Percentiles rank a stretch among this genome's conserved stretches.
phyloP scores from a whole-genome alignment of 208 protist species.

The Herpetomonas samuelpessoai region DNA sequence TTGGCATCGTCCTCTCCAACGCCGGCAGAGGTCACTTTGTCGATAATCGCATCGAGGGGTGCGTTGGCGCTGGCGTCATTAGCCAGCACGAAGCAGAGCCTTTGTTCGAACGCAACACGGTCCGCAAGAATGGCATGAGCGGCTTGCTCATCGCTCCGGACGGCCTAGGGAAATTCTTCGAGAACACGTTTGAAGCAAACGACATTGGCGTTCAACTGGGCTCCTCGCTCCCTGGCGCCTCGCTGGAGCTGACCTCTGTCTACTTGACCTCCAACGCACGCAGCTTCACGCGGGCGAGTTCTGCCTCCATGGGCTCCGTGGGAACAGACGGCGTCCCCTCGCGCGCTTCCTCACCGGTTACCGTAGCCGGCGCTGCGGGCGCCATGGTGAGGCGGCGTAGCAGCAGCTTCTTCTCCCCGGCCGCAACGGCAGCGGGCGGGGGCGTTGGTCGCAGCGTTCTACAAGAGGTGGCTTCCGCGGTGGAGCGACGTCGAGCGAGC shows the following conservation, averaged over 20 bases:
- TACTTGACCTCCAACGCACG: conserved; percentile 15
- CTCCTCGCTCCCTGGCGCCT: conserved; percentile 34
- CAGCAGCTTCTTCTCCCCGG: conserved; percentile 2
- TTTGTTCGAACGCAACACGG: conserved; percentile 45
- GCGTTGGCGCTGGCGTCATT: conserved; percentile 63
- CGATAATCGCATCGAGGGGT: conserved; percentile 59
- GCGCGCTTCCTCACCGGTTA: neutral
- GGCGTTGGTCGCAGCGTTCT: conserved; percentile 14
- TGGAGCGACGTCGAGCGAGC: conserved; percentile 21
- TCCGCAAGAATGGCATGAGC: conserved; percentile 44
- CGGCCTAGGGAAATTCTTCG: conserved; percentile 38
- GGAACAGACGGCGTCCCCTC: neutral
- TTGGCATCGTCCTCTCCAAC: conserved; percentile 68
- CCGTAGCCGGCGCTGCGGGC: too few relatives aligned
- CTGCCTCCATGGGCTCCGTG: neutral
- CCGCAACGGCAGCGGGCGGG: too few relatives aligned
- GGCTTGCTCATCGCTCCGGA: conserved; percentile 58
- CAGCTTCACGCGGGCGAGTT: neutral
- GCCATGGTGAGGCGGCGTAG: conserved; percentile 1
- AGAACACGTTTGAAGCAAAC: conserved; percentile 65
- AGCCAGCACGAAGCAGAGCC: conserved; percentile 57
- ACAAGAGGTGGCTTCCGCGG: conserved; percentile 15
- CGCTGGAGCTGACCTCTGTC: conserved; percentile 47
- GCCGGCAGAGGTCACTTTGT: conserved; percentile 49
- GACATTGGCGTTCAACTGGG: conserved; percentile 80